Conservation (phyloP, 495 filamentous ascomycete genomes). For the Evernia prunastri region DNA sequence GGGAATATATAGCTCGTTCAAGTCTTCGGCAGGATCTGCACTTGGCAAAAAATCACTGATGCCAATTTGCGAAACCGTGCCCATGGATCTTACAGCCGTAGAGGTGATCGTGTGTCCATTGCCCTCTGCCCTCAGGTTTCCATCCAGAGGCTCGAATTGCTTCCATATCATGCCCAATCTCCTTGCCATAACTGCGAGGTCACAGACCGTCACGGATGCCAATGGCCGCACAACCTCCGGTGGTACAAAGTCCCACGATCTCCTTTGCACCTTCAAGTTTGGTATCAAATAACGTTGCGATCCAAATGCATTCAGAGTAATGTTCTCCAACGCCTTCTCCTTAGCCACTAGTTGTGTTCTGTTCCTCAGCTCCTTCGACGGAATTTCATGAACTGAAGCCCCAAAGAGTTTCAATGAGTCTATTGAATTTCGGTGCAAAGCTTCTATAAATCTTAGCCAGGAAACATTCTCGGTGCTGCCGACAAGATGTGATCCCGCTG, state of each 20-base stretch:
- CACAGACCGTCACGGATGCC: slow-evolving; percentile 27
- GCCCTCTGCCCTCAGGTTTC: slow-evolving; percentile 31
- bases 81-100: slow-evolving; percentile 27
- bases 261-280: slow-evolving; percentile 3
- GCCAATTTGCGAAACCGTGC: slow-evolving; percentile 28
- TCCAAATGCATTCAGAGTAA: background rate
- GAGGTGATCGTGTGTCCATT: slow-evolving; percentile 31
- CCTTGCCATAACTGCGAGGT: slow-evolving; percentile 31
- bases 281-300: slow-evolving; percentile 1
- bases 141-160: slow-evolving; percentile 30
- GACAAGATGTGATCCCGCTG: background rate
- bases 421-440: slow-evolving; percentile 4
- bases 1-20: slow-evolving; percentile 19
- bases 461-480: slow-evolving; percentile 16
- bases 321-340: background rate
- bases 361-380: background rate
- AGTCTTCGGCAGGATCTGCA: background rate
- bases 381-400: background rate
- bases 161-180: slow-evolving; percentile 35
- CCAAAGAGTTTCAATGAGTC: background rate
- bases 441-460: slow-evolving; percentile 22
- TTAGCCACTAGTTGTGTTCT: background rate
- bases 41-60: slow-evolving; percentile 8
- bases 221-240: slow-evolving; percentile 33
- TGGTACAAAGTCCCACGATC: slow-evolving; percentile 34